phyloP scores from a whole-genome alignment of 1,284 basidiomycete genomes.

The Porogramme epimiltina region DNA sequence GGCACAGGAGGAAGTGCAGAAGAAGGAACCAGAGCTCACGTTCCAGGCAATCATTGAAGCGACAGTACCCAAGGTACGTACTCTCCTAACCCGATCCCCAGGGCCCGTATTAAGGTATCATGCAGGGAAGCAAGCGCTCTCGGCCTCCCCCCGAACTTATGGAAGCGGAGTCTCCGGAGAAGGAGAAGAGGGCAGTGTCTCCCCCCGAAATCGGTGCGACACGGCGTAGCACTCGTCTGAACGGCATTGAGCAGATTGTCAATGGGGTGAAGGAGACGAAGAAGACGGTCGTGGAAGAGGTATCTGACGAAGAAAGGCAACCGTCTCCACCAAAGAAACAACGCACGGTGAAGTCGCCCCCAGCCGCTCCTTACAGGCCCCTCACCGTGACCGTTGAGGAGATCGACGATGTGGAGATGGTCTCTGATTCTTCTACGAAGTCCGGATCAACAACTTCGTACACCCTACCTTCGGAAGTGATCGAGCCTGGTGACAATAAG shows the following conservation, averaged over 20 bases:
- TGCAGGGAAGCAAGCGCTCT: constrained; percentile 69
- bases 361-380: constrained; percentile 1
- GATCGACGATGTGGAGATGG: constrained; percentile 33
- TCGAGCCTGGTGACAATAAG: constrained; percentile 40
- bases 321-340: constrained; percentile 43
- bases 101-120: constrained; percentile 4
- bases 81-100: neutral
- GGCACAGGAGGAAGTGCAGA: constrained; percentile 32
- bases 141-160: constrained; percentile 54
- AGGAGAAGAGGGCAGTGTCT: constrained; percentile 10
- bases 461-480: constrained; percentile 38
- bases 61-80: constrained; percentile 65
- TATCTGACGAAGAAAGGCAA: constrained; percentile 33
- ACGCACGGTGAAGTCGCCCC: constrained; percentile 20
- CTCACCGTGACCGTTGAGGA: constrained; percentile 33
- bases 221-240: constrained; percentile 27
- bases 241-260: constrained; percentile 21
- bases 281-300: constrained; percentile 25
- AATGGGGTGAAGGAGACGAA: constrained; percentile 21
- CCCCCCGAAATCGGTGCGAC: constrained; percentile 16
- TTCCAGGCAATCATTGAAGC: constrained; percentile 71
- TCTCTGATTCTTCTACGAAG: constrained; percentile 5
- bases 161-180: constrained; percentile 22
- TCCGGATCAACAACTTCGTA: constrained; percentile 4
- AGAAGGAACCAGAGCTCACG: constrained; percentile 40